Conservation (phyloP, 108 stramenopile species). For the Schizochytrium sp. region DNA sequence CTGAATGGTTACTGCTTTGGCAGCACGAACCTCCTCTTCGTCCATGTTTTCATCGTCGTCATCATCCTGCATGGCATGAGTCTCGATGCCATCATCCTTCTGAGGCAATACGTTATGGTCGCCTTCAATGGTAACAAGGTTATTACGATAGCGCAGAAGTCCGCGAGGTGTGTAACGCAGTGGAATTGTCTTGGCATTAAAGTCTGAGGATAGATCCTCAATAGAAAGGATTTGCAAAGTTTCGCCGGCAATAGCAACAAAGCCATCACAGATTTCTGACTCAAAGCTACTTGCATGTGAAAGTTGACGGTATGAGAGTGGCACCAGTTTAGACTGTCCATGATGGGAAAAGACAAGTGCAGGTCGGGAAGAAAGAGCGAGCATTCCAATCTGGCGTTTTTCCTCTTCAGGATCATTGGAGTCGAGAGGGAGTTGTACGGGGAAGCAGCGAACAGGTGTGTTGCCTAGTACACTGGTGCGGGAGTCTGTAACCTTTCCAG, state of each 20-base stretch:
- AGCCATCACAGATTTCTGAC: slow-evolving; percentile 91
- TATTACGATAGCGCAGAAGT: slow-evolving; percentile 84
- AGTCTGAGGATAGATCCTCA: slow-evolving; percentile 84
- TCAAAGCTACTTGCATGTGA: slow-evolving; percentile 91
- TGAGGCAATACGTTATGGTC: slow-evolving; percentile 91
- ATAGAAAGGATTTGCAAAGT: slow-evolving; percentile 90
- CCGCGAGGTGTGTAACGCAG: slow-evolving; percentile 95
- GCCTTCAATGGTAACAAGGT: slow-evolving; percentile 89
- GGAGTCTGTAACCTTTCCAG: slow-evolving; percentile 87
- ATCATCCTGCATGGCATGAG: slow-evolving; percentile 81
- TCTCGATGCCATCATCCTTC: slow-evolving; percentile 78
- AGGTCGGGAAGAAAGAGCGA: slow-evolving; percentile 91
- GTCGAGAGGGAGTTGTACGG: slow-evolving; percentile 81
- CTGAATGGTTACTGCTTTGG: neutral
- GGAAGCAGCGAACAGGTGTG: slow-evolving; percentile 87
- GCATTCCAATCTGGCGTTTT: slow-evolving; percentile 72
- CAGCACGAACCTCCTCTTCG: slow-evolving; percentile 80
- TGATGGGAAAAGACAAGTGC: slow-evolving; percentile 86
- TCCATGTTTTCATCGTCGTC: slow-evolving; percentile 82
- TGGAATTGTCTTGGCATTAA: slow-evolving; percentile 86
- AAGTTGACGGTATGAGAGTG: slow-evolving; percentile 90
- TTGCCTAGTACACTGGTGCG: slow-evolving; percentile 93
- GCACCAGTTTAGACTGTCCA: slow-evolving; percentile 77
- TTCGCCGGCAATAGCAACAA: slow-evolving; percentile 92
- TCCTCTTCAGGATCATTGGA: neutral